Conservation (phyloP, 2,329 filamentous ascomycete genomes). For the Phaeoacremonium minimum region DNA sequence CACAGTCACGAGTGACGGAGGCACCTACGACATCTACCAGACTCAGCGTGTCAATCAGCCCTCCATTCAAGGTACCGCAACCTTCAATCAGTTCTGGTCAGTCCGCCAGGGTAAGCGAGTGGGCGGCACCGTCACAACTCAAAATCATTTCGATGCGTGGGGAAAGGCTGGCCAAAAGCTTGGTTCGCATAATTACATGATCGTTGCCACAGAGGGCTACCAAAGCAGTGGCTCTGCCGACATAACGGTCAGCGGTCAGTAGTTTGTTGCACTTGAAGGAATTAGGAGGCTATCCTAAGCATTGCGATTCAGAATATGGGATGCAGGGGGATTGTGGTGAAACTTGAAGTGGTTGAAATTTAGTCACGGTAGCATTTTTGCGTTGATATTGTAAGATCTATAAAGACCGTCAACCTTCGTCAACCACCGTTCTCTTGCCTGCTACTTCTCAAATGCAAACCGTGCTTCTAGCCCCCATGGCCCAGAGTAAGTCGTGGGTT, state of each 20-base stretch:
- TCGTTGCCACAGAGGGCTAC: constrained; percentile 45
- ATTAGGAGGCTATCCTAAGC: no score
- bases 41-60: constrained; percentile 31
- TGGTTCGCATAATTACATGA: constrained; percentile 41
- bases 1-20: constrained; percentile 23
- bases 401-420: no score
- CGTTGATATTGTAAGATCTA: no score
- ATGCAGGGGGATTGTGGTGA: no score
- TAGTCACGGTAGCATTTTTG: no score
- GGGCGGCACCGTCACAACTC: constrained; percentile 39
- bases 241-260: constrained; percentile 33
- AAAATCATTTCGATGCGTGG: constrained; percentile 47
- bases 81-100: constrained; percentile 46
- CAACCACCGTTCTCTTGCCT: no score
- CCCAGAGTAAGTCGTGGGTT: no score
- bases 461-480: no score
- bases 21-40: constrained; percentile 28
- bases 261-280: no score
- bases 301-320: no score
- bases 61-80: constrained; percentile 39
- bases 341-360: no score
- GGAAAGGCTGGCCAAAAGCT: constrained; percentile 32
- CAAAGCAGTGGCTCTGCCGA: constrained; percentile 40
- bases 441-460: no score
- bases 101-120: constrained; percentile 44